Evolutionary conservation across 768 basidiomycete species (phyloP).

Genomic region (Termitomyces sp.): DNA sequence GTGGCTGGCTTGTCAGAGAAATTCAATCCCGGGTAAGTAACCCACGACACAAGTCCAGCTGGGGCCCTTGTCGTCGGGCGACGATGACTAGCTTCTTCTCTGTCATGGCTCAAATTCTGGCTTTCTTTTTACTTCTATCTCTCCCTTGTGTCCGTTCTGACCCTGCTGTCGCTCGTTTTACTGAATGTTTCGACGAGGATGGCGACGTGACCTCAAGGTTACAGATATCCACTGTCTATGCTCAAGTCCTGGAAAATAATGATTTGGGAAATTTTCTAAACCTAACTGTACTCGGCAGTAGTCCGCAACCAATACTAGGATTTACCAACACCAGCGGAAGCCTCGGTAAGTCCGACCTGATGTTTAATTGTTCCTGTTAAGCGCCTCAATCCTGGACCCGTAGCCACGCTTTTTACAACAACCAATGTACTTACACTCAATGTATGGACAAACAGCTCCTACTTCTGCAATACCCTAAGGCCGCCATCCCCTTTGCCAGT

Average conservation of each 20-base stretch:
- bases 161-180: constrained; percentile 56
- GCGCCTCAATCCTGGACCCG: constrained; percentile 1
- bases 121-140: constrained; percentile 21
- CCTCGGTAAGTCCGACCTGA: constrained; percentile 44
- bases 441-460: constrained; percentile 64
- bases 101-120: constrained; percentile 8
- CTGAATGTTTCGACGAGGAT: constrained; percentile 56
- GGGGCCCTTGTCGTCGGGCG: constrained; percentile 15
- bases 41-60: constrained; percentile 1
- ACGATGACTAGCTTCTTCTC: constrained; percentile 19
- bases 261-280: constrained; percentile 47
- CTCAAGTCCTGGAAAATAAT: constrained; percentile 50
- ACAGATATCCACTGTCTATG: constrained; percentile 65
- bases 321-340: constrained; percentile 54
- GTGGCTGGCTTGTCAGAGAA: constrained; percentile 2
- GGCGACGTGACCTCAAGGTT: constrained; percentile 50
- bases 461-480: constrained; percentile 72
- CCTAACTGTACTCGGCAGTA: constrained; percentile 66
- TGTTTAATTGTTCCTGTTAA: constrained; percentile 11
- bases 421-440: constrained; percentile 75
- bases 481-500: constrained; percentile 68
- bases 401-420: constrained; percentile 85
- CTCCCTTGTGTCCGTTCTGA: constrained; percentile 32
- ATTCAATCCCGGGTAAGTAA: constrained; percentile 1
- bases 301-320: constrained; percentile 53